Base-by-base conservation (phyloP, 2,329 filamentous ascomycete genomes). In the Arthroderma sp. region DNA sequence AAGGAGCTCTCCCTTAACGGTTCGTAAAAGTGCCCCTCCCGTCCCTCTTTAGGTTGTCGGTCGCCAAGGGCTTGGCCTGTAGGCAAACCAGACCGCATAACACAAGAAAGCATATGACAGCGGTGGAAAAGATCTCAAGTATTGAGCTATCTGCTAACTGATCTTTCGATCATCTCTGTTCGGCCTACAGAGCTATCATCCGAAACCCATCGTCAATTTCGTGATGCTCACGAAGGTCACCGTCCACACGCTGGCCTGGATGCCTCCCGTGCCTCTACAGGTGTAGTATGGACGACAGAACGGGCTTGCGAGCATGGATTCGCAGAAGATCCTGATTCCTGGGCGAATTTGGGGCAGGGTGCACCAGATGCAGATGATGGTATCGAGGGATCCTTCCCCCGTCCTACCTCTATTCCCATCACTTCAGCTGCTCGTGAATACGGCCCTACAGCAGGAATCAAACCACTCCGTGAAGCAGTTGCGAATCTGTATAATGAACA, bases 291-390 rank as follows among this genome's bases (percentile, higher is more conserved):
- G 89, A 66, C 63, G 45, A 69, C 66, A 32, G 66, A 70, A 46
- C 82, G 86, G 55, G 88, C 88, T 44, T 77, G 80, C 61, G 87
- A 95, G 66, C 84, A 89, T 67, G 89, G 89, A 55, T 95, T 83
- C 69, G 69, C 78, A 42, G 88, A 95, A 3, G 74, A 88, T 53
- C 88, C 86, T 7, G 74, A 83, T 2, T 67, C 73, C 51, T 95
- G 89, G 89, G 87, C 89, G 48, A 96, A 96, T 62, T 72, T 96
- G 43, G 89, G 89, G 30, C 89, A 95, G 68, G 88, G 88, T 54
- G 88, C 88, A 10, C 88, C 88, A 37, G 87, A 95, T 64, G 89
- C 93, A 50, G 89, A 94, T 56, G 86, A 93, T 53, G 86, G 91
- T 51, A 95, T 95, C 56, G 76, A 81, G 56, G 86, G 88, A 47